Conservation (phyloP, 2,329 filamentous ascomycete genomes). For the Fusarium hostae region DNA sequence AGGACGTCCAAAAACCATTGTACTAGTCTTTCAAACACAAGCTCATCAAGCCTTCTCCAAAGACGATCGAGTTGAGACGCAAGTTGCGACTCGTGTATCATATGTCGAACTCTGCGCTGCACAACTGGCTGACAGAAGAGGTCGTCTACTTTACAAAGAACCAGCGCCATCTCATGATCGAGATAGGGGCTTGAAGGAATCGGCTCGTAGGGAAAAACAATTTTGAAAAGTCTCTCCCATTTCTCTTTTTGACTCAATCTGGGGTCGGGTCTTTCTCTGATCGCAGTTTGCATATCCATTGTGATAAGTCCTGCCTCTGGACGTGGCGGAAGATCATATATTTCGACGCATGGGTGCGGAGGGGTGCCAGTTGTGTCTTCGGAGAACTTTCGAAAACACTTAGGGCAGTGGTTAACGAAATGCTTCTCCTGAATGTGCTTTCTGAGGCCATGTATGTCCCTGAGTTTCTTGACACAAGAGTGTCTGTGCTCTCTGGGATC, state of each 20-base stretch:
- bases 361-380: no score
- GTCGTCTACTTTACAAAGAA: no score
- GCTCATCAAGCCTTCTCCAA: accelerated
- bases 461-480: neutral
- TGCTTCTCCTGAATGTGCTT: neutral
- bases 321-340: no score
- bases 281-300: neutral
- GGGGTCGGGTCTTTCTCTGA: neutral
- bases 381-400: no score
- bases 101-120: no score
- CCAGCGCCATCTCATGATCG: neutral
- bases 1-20: accelerated
- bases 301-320: no score
- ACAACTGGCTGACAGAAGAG: no score
- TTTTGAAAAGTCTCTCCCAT: neutral
- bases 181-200: neutral
- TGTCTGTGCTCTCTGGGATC: accelerated
- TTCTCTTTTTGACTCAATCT: neutral
- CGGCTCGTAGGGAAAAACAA: neutral
- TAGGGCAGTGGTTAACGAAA: no score
- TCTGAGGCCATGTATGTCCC: neutral
- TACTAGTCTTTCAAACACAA: neutral
- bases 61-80: neutral
- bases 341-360: no score
- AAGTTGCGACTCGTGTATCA: no score